phyloP scores from a whole-genome alignment of 179 eudicot genomes.

The Beta macrorhiza region DNA sequence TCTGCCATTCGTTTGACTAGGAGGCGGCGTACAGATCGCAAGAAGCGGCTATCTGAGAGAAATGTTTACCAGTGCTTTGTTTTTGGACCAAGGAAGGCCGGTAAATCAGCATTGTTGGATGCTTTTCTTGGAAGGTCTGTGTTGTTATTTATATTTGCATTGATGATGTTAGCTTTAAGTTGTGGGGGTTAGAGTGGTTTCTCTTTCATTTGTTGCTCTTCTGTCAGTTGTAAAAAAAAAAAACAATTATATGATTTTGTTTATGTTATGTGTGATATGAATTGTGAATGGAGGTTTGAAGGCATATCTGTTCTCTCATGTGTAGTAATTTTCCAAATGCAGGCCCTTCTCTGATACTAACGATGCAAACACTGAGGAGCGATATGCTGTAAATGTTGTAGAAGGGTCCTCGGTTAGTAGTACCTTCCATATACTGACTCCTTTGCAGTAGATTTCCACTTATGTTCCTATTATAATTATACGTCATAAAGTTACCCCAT shows the following conservation, averaged over 20 bases:
- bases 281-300: too few species aligned
- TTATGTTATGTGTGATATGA: neutral
- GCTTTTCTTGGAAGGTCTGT: constrained; percentile 74
- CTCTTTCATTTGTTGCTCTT: neutral
- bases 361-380: constrained; percentile 47
- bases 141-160: constrained; percentile 12
- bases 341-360: constrained; percentile 74
- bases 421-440: neutral
- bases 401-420: constrained; percentile 66
- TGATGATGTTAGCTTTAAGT: neutral
- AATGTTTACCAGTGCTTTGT: constrained; percentile 88
- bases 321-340: constrained; percentile 22
- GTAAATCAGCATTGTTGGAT: constrained; percentile 76
- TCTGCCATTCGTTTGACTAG: constrained; percentile 77
- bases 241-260: neutral
- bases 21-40: constrained; percentile 79
- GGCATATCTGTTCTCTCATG: neutral
- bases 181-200: neutral
- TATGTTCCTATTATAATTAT: neutral
- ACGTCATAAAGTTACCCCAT: neutral
- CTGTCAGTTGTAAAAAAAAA: neutral
- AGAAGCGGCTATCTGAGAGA: constrained; percentile 79
- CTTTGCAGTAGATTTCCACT: neutral
- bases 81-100: constrained; percentile 86
- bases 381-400: constrained; percentile 70